Base-by-base conservation (phyloP, 2,329 filamentous ascomycete species). In the Thelonectria discophora region DNA sequence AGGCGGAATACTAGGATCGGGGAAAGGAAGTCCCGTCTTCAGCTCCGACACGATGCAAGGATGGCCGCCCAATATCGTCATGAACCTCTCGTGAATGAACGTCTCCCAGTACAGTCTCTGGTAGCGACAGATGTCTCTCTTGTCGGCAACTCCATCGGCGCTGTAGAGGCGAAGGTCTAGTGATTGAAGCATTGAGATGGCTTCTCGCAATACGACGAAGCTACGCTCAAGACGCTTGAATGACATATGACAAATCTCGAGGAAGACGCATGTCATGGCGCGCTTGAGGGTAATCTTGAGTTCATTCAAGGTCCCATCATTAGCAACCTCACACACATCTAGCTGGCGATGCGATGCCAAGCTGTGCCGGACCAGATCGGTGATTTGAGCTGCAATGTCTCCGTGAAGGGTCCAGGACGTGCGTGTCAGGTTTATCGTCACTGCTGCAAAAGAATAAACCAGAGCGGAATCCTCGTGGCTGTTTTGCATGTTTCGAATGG, bases 61-160 rank as follows among this genome's bases (percentile, higher is more conserved):
- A 5, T 80, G 80, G 45, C 83, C 83, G 40, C 83, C 79, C 4
- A 82, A 74, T 24, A 86, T 80, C 34, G 81, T 81, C n/a, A 84
- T 68, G 67, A 86, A 86, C 15, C 85, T 80, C 68, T 86, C 84
- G 61, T 86, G 83, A 32, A 86, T 83, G 65, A 82, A 86, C 12
- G 79, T 79, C 63, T 84, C 79, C 83, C 84, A 86, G 69, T 86
- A 86, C 1, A 85, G 71, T 3, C 84, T 76, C 63, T 84, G 82
- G 20, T 68, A 65, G 6, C 69, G 62, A 18, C 64, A 65, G 27
- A 63, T 65, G 6, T 65, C 55, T 3, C 60, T 32, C 24, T 69
- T 60, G 7, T 68, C 55, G 9, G 39, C 55, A 18, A 63, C n/a
- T 45, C 58, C 43, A 13, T 62, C 54, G 46, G 66, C 48, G 37